phyloP scores from a whole-genome alignment of 495 filamentous ascomycete genomes.

The Aspergillus panamensis region DNA sequence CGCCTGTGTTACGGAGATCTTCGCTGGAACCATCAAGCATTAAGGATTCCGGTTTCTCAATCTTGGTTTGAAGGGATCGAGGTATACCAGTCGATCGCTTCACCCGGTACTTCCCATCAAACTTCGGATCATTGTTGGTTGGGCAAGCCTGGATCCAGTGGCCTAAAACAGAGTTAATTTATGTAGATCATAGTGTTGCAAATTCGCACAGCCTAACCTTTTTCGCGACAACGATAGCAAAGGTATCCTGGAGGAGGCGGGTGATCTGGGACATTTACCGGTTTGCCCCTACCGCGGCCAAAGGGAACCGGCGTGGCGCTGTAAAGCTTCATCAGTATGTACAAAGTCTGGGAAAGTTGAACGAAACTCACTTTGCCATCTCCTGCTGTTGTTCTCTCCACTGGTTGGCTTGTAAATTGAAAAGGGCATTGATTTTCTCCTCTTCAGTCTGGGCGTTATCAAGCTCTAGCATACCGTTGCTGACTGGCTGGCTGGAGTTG shows the following conservation, averaged over 20 bases:
- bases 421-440: slow-evolving; percentile 85
- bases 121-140: slow-evolving; percentile 95
- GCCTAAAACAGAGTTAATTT: slow-evolving; percentile 37
- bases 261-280: slow-evolving; percentile 78
- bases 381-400: slow-evolving; percentile 87
- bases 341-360: neutral
- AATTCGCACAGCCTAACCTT: slow-evolving; percentile 49
- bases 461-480: slow-evolving; percentile 56
- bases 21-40: slow-evolving; percentile 69
- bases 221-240: slow-evolving; percentile 96
- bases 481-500: slow-evolving; percentile 40
- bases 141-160: slow-evolving; percentile 98
- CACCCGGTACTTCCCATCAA: slow-evolving; percentile 82
- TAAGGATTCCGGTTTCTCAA: slow-evolving; percentile 81
- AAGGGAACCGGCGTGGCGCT: slow-evolving; percentile 64
- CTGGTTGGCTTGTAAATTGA: slow-evolving; percentile 76
- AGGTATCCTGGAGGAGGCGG: slow-evolving; percentile 89
- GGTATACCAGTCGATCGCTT: slow-evolving; percentile 97
- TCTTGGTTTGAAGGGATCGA: slow-evolving; percentile 83
- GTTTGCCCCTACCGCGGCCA: slow-evolving; percentile 54
- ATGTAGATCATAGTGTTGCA: neutral
- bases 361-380: slow-evolving; percentile 76
- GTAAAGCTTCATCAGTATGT: slow-evolving; percentile 34
- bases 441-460: slow-evolving; percentile 79
- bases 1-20: slow-evolving; percentile 73